Evolutionary conservation across 192 early-diverging fungal genomes (phyloP), one percentile per base, ranked within the genome.

Genomic region (Geranomyces michiganensis): DNA sequence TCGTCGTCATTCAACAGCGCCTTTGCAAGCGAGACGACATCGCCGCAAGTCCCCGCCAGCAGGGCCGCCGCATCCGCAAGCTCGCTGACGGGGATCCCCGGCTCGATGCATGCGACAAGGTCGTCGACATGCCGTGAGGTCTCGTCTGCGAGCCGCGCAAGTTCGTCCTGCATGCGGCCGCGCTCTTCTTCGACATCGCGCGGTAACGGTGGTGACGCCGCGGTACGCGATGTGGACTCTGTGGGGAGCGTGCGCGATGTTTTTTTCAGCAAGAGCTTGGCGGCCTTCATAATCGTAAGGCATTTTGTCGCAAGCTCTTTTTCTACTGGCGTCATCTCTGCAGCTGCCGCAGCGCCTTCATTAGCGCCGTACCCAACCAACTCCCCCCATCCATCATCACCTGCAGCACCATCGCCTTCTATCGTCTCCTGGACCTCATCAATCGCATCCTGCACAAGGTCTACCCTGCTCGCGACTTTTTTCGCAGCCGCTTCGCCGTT

Each of bases 271-370:
- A 68, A 24, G 30, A 68, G 66, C 51, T 68, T 68, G 2, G 51
- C 36, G 15, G 66, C 66, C 33, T 55, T 68, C 48, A 68, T 49
- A 29, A 68, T 53, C n/a, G 31, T 31, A 3, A 68, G 43, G 33
- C 66, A 68, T 68, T 56, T 51, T 19, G 14, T 56, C 21, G 47
- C 48, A 12, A 68, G 66, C 13, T 68, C 66, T 29, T 68, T 68
- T 5, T 68, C 66, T 0, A 26, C 29, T 24, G n/a, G 26, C 5
- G 48, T 68, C 24, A 68, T 1, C 47, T 68, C 47, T 5, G 0
- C n/a, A 30, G 58, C 22, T 7, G 19, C 49, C 6, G 3, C 53
- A 22, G 53, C 66, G 10, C 21, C 62, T 9, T 15, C 51, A 53
- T 53, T 17, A 30, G 48, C 49, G 13, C 7, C 27, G 9, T 68